Evolutionary conservation across 2,329 filamentous ascomycete genomes (phyloP), one percentile per base, ranked within the genome.

Genomic region (Verticillium isaacii): DNA sequence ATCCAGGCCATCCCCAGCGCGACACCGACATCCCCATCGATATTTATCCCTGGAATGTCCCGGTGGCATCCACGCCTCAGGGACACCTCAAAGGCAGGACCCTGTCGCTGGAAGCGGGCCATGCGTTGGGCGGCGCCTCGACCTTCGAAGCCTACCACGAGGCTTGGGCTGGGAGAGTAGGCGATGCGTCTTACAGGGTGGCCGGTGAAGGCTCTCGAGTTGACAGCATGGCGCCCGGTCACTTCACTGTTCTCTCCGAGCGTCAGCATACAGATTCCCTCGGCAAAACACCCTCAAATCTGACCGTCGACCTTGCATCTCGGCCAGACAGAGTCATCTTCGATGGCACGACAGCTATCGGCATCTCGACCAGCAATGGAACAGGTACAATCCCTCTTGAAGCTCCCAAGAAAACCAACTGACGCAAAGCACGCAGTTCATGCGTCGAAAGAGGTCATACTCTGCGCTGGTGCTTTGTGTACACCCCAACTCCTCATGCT

Each of bases 381-480:
- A 52, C 19, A 52, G 45, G 45, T 52, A 52, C n/a, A 5, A 8
- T 52, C 11, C 45, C 12, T 52, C 11, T 12, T 3, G 5, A 25
- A 17, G 12, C 17, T 41, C 6, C 37, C 37, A 17, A n/a, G n/a
- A 4, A 5, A 25, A n/a, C 19, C 3, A 8, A 52, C 45, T 41
- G 15, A 25, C 19, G 6, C 25, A 9, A 14, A 36, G 3, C n/a
- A 11, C 12, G 6, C 19, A 52, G 45, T 25, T 11, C 45, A 12
- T 52, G 45, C 45, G 6, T 52, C 19, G 19, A 52, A 52, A 23
- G 45, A 77, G 62, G 76, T 62, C 2, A 32, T 62, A 11, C 25
- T 60, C 1, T 56, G 57, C 23, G 57, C 57, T 1, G 61, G 58
- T 6, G 55, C 58, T 17, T 59, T 60, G 15, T 54, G 58, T 1